These are phyloP conservation scores for Nicotiana tabacum DNA, from an alignment of 257 asterid species.

Conservation along the genomic window DNA sequence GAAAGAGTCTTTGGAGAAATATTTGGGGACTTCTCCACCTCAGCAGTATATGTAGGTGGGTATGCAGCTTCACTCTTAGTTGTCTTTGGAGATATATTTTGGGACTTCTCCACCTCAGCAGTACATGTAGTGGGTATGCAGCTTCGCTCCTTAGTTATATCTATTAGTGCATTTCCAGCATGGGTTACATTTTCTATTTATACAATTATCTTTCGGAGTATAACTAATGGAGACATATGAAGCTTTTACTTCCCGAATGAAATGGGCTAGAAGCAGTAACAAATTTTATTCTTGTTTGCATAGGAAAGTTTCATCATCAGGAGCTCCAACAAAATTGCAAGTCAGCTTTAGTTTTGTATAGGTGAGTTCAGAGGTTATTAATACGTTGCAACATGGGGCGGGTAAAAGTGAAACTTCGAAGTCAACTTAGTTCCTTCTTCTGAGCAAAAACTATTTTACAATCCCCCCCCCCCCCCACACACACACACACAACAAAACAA, in stretches of 20 bases:
- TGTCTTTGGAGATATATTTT: constrained; percentile 70
- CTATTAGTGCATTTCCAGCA: constrained; percentile 7
- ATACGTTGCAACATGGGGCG: background rate
- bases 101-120: constrained; percentile 56
- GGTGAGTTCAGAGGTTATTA: background rate
- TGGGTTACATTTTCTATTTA: constrained; percentile 4
- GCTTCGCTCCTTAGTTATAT: background rate
- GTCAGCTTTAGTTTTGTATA: constrained; percentile 1
- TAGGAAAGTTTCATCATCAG: background rate
- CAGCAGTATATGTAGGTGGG: constrained; percentile 45
- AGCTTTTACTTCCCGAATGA: background rate
- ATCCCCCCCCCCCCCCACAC: too few species aligned
- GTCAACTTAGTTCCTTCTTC: background rate
- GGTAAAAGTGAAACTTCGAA: background rate
- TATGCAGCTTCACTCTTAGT: constrained; percentile 5
- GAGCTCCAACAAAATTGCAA: constrained; percentile 8
- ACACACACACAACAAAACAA: background rate
- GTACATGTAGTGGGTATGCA: constrained; percentile 28
- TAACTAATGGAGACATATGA: background rate
- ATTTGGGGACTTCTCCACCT: constrained; percentile 58
- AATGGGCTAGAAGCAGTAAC: background rate
- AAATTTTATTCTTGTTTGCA: background rate
- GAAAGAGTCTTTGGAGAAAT: constrained; percentile 86
- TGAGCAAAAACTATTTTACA: background rate
- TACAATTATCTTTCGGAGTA: background rate